Evolutionary conservation across 805 yeast genomes (phyloP).

Genomic region (Lachancea fermentati): DNA sequence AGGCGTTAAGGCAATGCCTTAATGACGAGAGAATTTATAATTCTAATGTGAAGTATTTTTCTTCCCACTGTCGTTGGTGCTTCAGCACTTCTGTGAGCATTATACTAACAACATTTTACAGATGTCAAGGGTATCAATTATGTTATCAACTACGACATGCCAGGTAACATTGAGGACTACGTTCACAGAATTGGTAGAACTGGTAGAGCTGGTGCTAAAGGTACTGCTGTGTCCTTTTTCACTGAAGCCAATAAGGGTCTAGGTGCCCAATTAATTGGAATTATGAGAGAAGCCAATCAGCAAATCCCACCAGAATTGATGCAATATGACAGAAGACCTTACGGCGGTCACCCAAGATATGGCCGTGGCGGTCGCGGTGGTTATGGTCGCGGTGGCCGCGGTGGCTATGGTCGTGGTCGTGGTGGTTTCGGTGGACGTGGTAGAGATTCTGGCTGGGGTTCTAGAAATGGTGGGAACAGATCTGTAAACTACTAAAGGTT

Average conservation of each 20-base stretch:
- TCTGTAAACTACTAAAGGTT: slow-evolving; percentile 27
- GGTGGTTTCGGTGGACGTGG: slow-evolving; percentile 37
- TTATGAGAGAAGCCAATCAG: slow-evolving; percentile 94
- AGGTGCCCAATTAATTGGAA: slow-evolving; percentile 85
- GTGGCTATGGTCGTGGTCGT: slow-evolving; percentile 36
- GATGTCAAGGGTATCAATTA: slow-evolving; percentile 96
- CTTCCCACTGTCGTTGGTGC: slow-evolving; percentile 4
- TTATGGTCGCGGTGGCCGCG: slow-evolving; percentile 36
- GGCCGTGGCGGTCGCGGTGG: slow-evolving; percentile 47
- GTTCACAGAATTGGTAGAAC: slow-evolving; percentile 99
- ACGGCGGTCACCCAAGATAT: slow-evolving; percentile 56
- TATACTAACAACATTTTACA: slow-evolving; percentile 34
- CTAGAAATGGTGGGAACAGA: slow-evolving; percentile 38
- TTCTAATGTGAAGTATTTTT: slow-evolving; percentile 4
- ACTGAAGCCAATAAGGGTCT: slow-evolving; percentile 80
- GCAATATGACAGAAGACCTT: slow-evolving; percentile 69
- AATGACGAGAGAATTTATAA: slow-evolving; percentile 2
- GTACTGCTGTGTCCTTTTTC: slow-evolving; percentile 94
- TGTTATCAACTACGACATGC: slow-evolving; percentile 95
- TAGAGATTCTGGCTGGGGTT: slow-evolving; percentile 31
- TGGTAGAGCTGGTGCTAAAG: slow-evolving; percentile 96
- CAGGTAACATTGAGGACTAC: slow-evolving; percentile 96
- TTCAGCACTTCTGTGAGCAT: background rate
- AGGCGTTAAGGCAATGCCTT: slow-evolving; percentile 1
- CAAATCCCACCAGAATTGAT: slow-evolving; percentile 73